Evolutionary conservation across 306 rosid species (phyloP).

Genomic region (Boehmeria nivea): DNA sequence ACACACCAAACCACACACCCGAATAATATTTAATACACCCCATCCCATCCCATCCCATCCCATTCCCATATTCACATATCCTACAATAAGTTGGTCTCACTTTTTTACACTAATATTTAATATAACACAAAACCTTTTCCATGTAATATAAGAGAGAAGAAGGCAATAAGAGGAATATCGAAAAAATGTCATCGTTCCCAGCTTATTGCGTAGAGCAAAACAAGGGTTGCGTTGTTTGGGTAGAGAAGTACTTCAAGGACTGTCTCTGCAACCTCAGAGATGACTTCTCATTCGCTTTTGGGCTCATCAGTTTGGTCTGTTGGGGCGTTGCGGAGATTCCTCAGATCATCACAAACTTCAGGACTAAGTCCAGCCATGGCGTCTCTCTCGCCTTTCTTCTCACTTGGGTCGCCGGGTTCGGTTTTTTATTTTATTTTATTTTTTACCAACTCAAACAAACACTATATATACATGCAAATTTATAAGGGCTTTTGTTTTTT

Average conservation of each 20-base stretch:
- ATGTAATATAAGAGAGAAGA: background rate
- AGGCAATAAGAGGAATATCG: conserved; percentile 9
- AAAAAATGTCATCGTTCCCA: conserved; percentile 41
- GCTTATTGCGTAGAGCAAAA: conserved; percentile 60
- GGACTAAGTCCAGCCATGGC: conserved; percentile 76
- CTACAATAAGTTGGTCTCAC: no score
- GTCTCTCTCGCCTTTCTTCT: conserved; percentile 81
- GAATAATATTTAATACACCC: no score
- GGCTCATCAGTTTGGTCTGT: conserved; percentile 53
- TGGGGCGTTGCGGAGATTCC: conserved; percentile 96
- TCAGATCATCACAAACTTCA: conserved; percentile 83
- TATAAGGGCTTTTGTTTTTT: no score
- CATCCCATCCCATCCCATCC: no score
- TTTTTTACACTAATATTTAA: no score
- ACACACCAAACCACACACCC: no score
- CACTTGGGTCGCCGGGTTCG: conserved; percentile 93
- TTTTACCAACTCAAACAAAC: background rate
- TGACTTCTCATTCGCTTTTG: conserved; percentile 62
- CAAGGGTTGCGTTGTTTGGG: conserved; percentile 66
- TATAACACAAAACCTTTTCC: no score
- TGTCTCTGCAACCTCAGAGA: conserved; percentile 74
- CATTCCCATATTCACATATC: no score
- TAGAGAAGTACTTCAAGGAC: conserved; percentile 59
- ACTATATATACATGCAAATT: background rate
- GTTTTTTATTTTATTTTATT: background rate